Evolutionary conservation across 106 monocot genomes (phyloP), one percentile per base, ranked within the genome.

Genomic region (Dendrobium officinale): DNA sequence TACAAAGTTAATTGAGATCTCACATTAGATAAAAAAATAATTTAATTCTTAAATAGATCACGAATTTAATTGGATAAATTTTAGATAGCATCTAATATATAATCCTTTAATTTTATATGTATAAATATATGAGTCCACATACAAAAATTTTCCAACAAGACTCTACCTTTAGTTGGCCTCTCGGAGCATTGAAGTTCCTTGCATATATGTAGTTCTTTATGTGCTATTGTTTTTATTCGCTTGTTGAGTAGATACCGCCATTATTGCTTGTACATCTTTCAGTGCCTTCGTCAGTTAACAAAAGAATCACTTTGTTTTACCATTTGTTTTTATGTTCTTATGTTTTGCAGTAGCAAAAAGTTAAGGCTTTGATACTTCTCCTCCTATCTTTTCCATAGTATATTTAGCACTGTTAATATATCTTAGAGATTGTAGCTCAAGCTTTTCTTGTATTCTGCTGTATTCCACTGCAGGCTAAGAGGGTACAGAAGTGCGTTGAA

Each of bases 401-500:
- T 33, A 31, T 37, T 37, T 37, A 37, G 37, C 37, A 3, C 2
- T 37, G 37, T 0, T 37, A 37, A 70, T 61, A 61, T 61, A 61
- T 61, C 20, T 20, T n/a, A 13, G 51, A 51, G 15, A 51, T 51
- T 51, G 13, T 15, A 13, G 51, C 51, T 51, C 16, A 51, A 47
- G 16, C 0, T 37, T 37, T 37, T 37, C 2, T 37, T 37, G 37
- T 37, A 37, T 37, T n/a, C 19, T 22, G 3, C 8, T 70, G 29
- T 29, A 70, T 70, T 29, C 70, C 37, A 66, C 48, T 84, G 79
- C 81, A 92, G 95, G 85, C 85, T 19, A 90, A 95, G 79, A 90
- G 95, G 78, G 89, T 95, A 67, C 95, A 92, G 75, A 95, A 92
- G 81, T 89, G 82, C 70, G 92, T 95, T 26, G 92, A 92, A 83